These are phyloP conservation scores for Bryoglossum gracile DNA, from an alignment of 495 filamentous ascomycete species.

Conservation along the genomic window DNA sequence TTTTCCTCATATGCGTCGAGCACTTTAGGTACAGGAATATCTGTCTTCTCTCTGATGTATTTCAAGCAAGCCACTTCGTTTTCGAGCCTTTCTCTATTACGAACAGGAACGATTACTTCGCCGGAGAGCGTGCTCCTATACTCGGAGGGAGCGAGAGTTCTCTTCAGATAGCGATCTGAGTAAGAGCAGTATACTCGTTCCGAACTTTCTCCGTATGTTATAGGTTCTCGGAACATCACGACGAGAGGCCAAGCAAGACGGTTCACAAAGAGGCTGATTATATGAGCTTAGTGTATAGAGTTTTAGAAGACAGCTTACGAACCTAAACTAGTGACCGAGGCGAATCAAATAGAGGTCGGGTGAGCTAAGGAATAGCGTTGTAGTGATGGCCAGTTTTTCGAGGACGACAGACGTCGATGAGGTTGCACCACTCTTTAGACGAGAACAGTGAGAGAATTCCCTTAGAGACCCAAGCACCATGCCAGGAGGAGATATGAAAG, in stretches of 20 bases:
- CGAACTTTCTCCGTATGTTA: conserved; percentile 1
- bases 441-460: not conserved
- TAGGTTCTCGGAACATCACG: not conserved
- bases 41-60: conserved; percentile 13
- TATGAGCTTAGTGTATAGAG: not conserved
- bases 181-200: not conserved
- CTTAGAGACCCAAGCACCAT: not conserved
- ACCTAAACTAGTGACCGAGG: not conserved
- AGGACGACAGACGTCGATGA: not conserved
- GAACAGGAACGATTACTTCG: not conserved
- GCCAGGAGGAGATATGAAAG: not conserved
- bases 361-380: not conserved
- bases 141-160: conserved; percentile 3
- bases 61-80: conserved; percentile 11
- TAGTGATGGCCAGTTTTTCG: not conserved
- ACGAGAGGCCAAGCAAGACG: not conserved
- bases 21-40: conserved; percentile 16
- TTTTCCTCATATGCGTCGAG: conserved; percentile 8
- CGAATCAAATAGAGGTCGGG: not conserved
- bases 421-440: not conserved
- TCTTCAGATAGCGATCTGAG: conserved; percentile 8
- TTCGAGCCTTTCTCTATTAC: conserved; percentile 6
- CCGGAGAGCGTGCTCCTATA: not conserved
- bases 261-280: not conserved
- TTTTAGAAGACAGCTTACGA: not conserved